phyloP scores from a whole-genome alignment of 192 early-diverging fungal species.

The Linderina pennispora region DNA sequence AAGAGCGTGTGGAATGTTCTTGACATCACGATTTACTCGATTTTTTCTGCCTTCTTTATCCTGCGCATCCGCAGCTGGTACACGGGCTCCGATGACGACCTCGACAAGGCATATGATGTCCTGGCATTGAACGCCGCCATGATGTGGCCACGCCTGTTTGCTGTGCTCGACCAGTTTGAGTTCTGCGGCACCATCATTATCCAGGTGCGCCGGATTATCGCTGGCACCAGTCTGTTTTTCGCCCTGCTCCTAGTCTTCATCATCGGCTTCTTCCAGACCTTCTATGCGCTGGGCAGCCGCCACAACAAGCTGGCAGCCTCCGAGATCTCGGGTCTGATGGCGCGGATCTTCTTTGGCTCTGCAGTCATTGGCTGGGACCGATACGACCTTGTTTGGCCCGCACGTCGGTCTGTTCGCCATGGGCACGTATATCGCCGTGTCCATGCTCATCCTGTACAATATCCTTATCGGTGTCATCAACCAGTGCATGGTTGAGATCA shows the following conservation, averaged over 20 bases:
- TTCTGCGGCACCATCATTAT: conserved; percentile 40
- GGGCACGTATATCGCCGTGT: conserved; percentile 39
- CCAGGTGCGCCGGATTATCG: conserved; percentile 28
- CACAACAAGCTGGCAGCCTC: conserved; percentile 21
- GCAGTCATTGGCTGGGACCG: conserved; percentile 30
- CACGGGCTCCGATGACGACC: conserved; percentile 16
- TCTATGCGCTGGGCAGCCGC: conserved; percentile 24
- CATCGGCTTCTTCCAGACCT: conserved; percentile 35
- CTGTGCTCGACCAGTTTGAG: conserved; percentile 35
- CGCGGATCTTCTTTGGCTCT: conserved; percentile 35
- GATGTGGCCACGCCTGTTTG: conserved; percentile 35
- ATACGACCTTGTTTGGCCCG: conserved; percentile 26
- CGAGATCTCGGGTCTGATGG: conserved; percentile 30
- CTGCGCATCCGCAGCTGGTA: conserved; percentile 22
- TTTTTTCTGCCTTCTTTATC: conserved; percentile 24
- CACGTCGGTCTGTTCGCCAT: conserved; percentile 25
- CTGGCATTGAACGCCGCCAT: conserved; percentile 31
- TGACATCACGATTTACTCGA: conserved; percentile 21
- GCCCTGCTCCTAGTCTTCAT: conserved; percentile 30
- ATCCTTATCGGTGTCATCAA: conserved; percentile 41
- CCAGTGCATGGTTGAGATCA: conserved; percentile 33
- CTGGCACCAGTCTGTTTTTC: conserved; percentile 33
- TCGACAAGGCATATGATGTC: conserved; percentile 36
- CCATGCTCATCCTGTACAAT: conserved; percentile 37
- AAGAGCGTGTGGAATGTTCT: conserved; percentile 38